phyloP scores from a whole-genome alignment of 495 filamentous ascomycete genomes.

The Aspergillus steynii region DNA sequence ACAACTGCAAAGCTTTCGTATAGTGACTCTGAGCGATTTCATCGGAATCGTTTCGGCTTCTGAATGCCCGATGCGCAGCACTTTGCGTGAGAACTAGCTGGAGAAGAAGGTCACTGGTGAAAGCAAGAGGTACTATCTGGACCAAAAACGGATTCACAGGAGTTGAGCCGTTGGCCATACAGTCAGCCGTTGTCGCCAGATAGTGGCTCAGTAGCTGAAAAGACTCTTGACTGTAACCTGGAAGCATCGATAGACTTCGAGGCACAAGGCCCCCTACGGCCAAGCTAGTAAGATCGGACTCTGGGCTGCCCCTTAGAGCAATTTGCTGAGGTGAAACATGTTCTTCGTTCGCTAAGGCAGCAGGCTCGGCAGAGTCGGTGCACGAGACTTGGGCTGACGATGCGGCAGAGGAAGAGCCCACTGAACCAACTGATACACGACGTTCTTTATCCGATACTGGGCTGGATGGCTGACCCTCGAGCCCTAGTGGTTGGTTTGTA shows the following conservation, averaged over 20 bases:
- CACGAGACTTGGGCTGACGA: slow-evolving; percentile 2
- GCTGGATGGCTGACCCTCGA: not conserved
- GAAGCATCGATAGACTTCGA: slow-evolving; percentile 34
- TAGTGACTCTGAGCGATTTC: slow-evolving; percentile 38
- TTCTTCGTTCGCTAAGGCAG: slow-evolving; percentile 1
- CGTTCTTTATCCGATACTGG: slow-evolving; percentile 5
- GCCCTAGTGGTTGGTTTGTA: not conserved
- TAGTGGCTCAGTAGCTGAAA: slow-evolving; percentile 40
- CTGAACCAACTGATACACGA: slow-evolving; percentile 6
- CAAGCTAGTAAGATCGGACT: not conserved
- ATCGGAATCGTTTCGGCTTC: slow-evolving; percentile 34
- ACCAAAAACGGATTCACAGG: slow-evolving; percentile 40
- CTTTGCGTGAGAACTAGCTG: slow-evolving; percentile 42
- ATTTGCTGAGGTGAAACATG: not conserved
- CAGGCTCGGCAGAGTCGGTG: slow-evolving; percentile 4
- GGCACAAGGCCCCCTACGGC: slow-evolving; percentile 15
- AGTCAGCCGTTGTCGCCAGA: slow-evolving; percentile 36
- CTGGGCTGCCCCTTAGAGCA: not conserved
- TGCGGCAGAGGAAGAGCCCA: not conserved
- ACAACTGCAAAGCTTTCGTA: slow-evolving; percentile 34
- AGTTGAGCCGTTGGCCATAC: slow-evolving; percentile 41
- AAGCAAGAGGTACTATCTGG: slow-evolving; percentile 39
- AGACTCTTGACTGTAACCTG: slow-evolving; percentile 34
- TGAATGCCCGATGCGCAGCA: slow-evolving; percentile 40
- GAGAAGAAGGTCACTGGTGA: slow-evolving; percentile 37